A percentile compares a stretch with the other conserved stretches of the same genome.
Evolutionary conservation across 495 filamentous ascomycete genomes (phyloP).

Genomic region (Xylaria sp.): DNA sequence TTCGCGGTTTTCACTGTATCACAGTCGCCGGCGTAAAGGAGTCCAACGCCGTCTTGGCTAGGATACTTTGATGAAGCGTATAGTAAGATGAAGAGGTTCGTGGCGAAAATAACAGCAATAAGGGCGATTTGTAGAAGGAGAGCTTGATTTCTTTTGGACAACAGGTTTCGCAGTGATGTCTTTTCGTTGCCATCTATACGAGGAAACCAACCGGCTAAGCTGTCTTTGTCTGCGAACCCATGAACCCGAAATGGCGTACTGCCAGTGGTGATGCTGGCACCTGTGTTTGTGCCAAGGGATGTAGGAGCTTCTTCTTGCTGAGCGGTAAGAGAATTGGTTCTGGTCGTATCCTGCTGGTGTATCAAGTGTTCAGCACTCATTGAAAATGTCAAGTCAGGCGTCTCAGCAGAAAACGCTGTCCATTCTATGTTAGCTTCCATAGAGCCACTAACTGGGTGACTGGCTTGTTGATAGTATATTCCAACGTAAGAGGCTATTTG

Average conservation of each 20-base stretch:
- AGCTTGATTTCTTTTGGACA: background rate
- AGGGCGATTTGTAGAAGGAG: background rate
- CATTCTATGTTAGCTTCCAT: background rate
- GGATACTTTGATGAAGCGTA: conserved; percentile 6
- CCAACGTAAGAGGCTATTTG: background rate
- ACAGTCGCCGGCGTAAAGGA: background rate
- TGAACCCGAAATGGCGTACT: background rate
- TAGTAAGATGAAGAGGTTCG: background rate
- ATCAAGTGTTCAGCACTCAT: background rate
- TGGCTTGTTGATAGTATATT: background rate
- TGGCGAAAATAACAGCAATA: background rate
- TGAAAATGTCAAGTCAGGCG: background rate
- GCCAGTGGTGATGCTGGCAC: background rate
- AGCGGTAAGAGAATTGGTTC: background rate
- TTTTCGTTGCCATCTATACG: background rate
- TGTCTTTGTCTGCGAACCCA: background rate
- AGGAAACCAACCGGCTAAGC: background rate
- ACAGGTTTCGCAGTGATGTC: background rate
- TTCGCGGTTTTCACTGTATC: background rate
- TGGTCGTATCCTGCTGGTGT: background rate
- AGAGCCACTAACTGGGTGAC: background rate
- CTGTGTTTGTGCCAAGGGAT: background rate
- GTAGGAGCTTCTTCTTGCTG: background rate
- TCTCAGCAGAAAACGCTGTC: background rate
- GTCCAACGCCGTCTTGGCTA: background rate